Base-by-base conservation (phyloP, 805 yeast species). In the Hanseniaspora occidentalis region DNA sequence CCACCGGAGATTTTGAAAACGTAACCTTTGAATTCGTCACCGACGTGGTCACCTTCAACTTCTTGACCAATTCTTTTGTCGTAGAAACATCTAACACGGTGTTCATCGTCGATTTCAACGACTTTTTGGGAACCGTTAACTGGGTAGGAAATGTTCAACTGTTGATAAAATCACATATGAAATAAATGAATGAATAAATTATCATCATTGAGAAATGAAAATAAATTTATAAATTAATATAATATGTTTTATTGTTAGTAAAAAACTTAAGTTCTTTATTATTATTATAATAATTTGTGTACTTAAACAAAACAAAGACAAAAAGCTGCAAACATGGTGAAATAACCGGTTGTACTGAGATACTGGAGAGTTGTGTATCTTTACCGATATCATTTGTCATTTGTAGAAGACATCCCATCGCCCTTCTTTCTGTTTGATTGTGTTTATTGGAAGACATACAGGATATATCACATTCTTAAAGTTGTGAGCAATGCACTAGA, bases 1-100 rank as follows among this genome's bases (percentile, higher is more conserved):
- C 98, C 98, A 68, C 98, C 98, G 61, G 96, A 73, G 70, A 92
- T 88, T 78, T 82, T 94, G 84, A 92, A 88, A 66, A 85, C 70
- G 86, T 92, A 92, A 65, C 98, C 98, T 73, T 86, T 89, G 89
- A 89, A 85, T 75, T 94, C 98, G 64, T 92, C 97, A 65, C 95
- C 94, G 61, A 92, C 83, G 53, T 85, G 70, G 71, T 92, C 98
- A 72, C 97, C 98, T 66, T 86, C 95, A 66, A 92, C 95, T 75
- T 92, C 98, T 75, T 86, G 96, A 65, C 98, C 98, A 80, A 92
- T 84, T 72, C 97, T 86, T 82, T 92, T 92, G 70, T 92, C 98
- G 84, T 85, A 88, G 77, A 92, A 88, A 68, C 77, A 84, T 70
- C 96, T 92, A 69, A 89, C 77, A 69, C 92, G 88, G 81, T 88